Evolutionary conservation across 2,329 filamentous ascomycete species (phyloP), one percentile per base, ranked within the genome.

Genomic region (Hirsutella minnesotensis): DNA sequence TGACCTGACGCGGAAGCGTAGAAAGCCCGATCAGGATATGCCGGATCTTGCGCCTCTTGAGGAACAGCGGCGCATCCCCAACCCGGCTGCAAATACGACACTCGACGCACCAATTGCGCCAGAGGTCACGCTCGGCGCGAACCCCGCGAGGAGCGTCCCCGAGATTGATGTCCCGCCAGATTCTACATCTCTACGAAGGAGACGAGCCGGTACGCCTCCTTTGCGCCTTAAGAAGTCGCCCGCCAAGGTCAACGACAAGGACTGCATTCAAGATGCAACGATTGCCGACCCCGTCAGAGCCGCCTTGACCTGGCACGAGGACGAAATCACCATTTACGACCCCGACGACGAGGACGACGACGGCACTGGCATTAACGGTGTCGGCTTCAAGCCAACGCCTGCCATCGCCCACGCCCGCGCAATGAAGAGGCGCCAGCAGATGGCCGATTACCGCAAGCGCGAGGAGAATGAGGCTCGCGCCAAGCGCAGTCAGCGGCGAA

Each of bases 321-420:
- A 81, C 50, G 79, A 82, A 54, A 82, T 83, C 46, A 82, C 79
- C 2, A 67, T 81, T 22, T 79, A 81, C 56, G 73, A 81, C 50
- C 74, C 77, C 1, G 66, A 77, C 34, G 79, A 82, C 53, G 69
- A 73, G 47, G 78, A 83, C 48, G 79, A 83, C 52, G 79, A 83
- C 53, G 79, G 79, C 40, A 75, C 72, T 3, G 79, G 79, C 19
- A 76, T 83, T 53, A 81, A 83, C 55, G 79, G 79, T 5, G 76
- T 83, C 46, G 79, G 79, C 1, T 83, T 82, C 61, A 76, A 70
- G 51, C 78, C 79, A 2, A 81, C 77, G 0, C 67, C 77, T 5
- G 76, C 75, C 18, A 65, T 80, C 37, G 77, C 77, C 7, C 69
- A 76, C 44, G 70, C 72, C 4, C 68, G 78, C 16, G 64, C 69